These are phyloP conservation scores for Phialophora verrucosa DNA, from an alignment of 2,329 filamentous ascomycete genomes.

Conservation along the genomic window DNA sequence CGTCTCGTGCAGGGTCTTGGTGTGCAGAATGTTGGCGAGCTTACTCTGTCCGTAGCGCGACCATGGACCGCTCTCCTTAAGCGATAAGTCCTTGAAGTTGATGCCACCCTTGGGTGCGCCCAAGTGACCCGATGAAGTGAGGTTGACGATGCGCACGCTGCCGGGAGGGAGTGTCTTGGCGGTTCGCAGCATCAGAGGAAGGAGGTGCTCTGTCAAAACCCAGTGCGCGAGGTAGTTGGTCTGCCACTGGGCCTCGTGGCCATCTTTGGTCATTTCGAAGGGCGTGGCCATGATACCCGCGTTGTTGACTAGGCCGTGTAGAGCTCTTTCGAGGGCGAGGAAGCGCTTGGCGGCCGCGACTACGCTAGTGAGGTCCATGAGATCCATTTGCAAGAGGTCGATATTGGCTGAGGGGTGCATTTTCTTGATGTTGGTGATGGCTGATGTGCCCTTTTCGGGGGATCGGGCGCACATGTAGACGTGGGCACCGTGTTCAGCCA, in stretches of 20 bases:
- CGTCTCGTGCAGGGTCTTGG: slow-evolving; percentile 49
- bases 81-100: slow-evolving; percentile 40
- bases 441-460: slow-evolving; percentile 44
- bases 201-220: slow-evolving; percentile 49
- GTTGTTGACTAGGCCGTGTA: slow-evolving; percentile 42
- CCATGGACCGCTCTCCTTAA: slow-evolving; percentile 43
- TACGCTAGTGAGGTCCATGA: slow-evolving; percentile 47
- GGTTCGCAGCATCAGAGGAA: slow-evolving; percentile 45
- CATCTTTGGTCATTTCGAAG: slow-evolving; percentile 46
- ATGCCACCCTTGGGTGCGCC: slow-evolving; percentile 43
- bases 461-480: slow-evolving; percentile 55
- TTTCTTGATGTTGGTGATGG: slow-evolving; percentile 47
- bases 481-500: slow-evolving; percentile 50
- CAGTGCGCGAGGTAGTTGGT: slow-evolving; percentile 55
- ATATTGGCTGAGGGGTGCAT: slow-evolving; percentile 37
- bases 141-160: slow-evolving; percentile 54
- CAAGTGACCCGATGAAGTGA: slow-evolving; percentile 45
- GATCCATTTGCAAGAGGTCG: slow-evolving; percentile 45
- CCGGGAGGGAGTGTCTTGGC: slow-evolving; percentile 28
- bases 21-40: slow-evolving; percentile 57
- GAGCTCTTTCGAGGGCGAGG: slow-evolving; percentile 38
- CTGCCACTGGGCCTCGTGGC: slow-evolving; percentile 50
- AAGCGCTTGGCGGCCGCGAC: slow-evolving; percentile 52
- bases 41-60: slow-evolving; percentile 57
- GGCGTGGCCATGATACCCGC: slow-evolving; percentile 41